Base-by-base conservation (phyloP, 2,329 filamentous ascomycete species). In the Ophiognomonia clavigignenti-juglandacearum region DNA sequence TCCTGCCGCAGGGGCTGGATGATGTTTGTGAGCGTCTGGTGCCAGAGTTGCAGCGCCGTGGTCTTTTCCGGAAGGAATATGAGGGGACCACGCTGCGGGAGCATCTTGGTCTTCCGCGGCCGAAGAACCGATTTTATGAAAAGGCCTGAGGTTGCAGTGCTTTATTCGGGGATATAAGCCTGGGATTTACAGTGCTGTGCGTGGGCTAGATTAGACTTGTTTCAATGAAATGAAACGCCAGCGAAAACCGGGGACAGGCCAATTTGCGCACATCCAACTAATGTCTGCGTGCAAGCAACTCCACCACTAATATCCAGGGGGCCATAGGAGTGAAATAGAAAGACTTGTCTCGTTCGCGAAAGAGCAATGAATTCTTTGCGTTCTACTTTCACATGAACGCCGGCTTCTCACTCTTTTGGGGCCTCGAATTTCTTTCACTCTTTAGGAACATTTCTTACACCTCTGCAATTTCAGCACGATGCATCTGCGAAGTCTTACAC, bases 51-150 rank as follows among this genome's bases (percentile, higher is more conserved):
- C 73, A 77, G 56, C 64, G 66, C 4, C 65, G 75, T 22, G 74
- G 74, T 0, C 49, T 79, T 2, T 78, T 78, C 57, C 62, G 75
- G 4, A 53, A 65, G 6, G 75, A 79, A 1, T 79, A 80, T 53
- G 62, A 71, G 39, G 76, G 75, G 1, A 67, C 64, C 1, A 79
- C 75, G 2, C 57, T 79, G 54, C 61, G 76, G 34, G 75, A 79
- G 32, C 75, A 80, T 58, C 62, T 80, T 34, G 75, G 74, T 4
- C 65, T 80, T 26, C 68, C 70, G 9, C 61, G 74, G 19, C 75
- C 74, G 1, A 59, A 56, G 39, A 69, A 69, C 22, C 54, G 49
- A 14, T 69, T 69, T 48, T 69, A 69, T 19, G 48, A 51, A 14
- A 20, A 40, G n/a, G 23, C 11, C 19, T 42, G 32, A n/a, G n/a